Conservation (phyloP, 1,139 yeast genomes). For the Zhuliangozyma blackwelliae region DNA sequence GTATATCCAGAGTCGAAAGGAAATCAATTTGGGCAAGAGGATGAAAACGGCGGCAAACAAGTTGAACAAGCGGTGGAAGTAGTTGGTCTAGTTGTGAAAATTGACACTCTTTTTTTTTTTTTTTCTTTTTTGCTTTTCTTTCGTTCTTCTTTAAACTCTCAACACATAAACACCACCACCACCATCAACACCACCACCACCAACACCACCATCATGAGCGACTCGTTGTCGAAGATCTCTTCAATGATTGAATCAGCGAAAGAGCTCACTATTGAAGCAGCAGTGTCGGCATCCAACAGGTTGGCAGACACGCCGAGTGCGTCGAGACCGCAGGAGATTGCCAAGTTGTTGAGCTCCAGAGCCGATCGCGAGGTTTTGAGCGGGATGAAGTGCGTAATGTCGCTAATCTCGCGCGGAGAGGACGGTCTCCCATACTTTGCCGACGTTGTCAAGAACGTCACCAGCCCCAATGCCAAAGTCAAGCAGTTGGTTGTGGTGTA, state of each 20-base stretch:
- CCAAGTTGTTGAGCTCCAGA: conserved; percentile 62
- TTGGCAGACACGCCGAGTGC: conserved; percentile 55
- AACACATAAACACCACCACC: too few species aligned
- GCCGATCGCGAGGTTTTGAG: conserved; percentile 65
- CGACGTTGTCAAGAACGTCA: conserved; percentile 84
- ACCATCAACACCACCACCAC: not conserved
- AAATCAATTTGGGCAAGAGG: conserved; percentile 53
- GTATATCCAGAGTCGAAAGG: conserved; percentile 39
- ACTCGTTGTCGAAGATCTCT: conserved; percentile 37
- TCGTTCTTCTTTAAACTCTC: too few species aligned
- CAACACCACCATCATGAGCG: conserved; percentile 26
- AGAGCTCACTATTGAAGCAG: conserved; percentile 77
- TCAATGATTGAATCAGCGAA: conserved; percentile 73
- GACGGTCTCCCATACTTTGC: conserved; percentile 67
- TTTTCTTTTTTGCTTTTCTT: not conserved
- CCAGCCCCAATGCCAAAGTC: conserved; percentile 64
- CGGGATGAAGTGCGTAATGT: conserved; percentile 75
- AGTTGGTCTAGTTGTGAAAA: not conserved
- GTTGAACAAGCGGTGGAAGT: conserved; percentile 25
- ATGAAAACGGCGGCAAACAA: conserved; percentile 54
- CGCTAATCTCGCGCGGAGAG: conserved; percentile 61
- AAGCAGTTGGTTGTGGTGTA: conserved; percentile 78
- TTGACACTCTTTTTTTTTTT: not conserved
- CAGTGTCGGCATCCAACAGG: conserved; percentile 69
- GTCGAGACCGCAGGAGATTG: conserved; percentile 59